Evolutionary conservation across 2,329 filamentous ascomycete species (phyloP), one percentile per base, ranked within the genome.

Genomic region (Exophiala xenobiotica): DNA sequence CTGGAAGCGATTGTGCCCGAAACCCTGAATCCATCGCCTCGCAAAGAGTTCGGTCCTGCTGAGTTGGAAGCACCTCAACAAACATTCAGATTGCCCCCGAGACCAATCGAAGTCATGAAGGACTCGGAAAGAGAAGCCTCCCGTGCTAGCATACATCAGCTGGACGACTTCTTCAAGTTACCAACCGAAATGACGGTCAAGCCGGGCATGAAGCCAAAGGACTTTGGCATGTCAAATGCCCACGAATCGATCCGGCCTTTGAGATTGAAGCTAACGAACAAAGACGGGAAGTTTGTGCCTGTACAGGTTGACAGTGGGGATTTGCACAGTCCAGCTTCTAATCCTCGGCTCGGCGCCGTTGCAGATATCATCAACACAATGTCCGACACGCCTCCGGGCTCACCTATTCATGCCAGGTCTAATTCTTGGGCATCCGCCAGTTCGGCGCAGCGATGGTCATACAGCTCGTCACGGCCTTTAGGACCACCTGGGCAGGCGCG

Each of bases 21-120:
- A 27, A 33, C 53, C 16, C 29, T 14, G 8, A 14, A 29, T 35
- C 4, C n/a, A n/a, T 14, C 50, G 16, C 38, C 20, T 11, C 27
- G 18, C 33, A 38, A 49, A 51, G 46, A 44, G 2, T 9, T 19
- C 26, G 53, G 56, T 20, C 56, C 50, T 14, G 53, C 53, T 31
- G 56, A 59, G 33, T 40, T 59, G 19, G 59, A 61, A 45, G 59
- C 59, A n/a, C 59, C 57, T 11, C 29, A 42, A 8, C 51, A 49
- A 27, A 51, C 55, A 12, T 57, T 57, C 51, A 54, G 41, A n/a
- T 31, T 62, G 9, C 59, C 59, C 27, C 53, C 59, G 20, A 49
- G 55, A 31, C 51, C 53, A 19, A 27, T 48, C 41, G 54, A 40
- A 11, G 31, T 18, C 2, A 35, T 29, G 6, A 40, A 43, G 9